A percentile compares a stretch with the other conserved stretches of the same genome.
These are phyloP conservation scores for Hygrophila difformis DNA, from an alignment of 257 asterid genomes.

Conservation along the genomic window DNA sequence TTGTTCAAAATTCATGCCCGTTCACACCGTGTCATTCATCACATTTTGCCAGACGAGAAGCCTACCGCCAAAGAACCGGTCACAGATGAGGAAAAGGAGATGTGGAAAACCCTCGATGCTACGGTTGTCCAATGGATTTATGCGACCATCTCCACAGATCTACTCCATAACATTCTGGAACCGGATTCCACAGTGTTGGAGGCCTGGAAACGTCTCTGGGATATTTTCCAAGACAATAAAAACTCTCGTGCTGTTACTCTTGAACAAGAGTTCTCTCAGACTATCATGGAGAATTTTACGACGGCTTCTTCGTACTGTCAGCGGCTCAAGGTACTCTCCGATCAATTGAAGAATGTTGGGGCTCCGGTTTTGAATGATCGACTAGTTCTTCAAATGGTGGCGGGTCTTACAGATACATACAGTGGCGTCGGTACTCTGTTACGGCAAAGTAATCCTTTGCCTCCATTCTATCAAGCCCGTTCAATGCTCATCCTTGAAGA, in stretches of 20 bases:
- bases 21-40: neutral
- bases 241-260: neutral
- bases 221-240: constrained; percentile 15
- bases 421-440: neutral
- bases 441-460: constrained; percentile 9
- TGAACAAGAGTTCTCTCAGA: constrained; percentile 7
- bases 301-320: constrained; percentile 8
- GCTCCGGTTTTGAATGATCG: constrained; percentile 8
- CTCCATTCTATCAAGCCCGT: constrained; percentile 11
- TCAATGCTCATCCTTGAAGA: constrained; percentile 1
- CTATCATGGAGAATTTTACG: neutral
- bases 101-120: constrained; percentile 11
- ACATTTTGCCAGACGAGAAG: constrained; percentile 3
- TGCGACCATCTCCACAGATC: constrained; percentile 14
- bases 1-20: constrained; percentile 8
- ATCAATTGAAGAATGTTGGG: constrained; percentile 8
- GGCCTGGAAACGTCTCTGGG: constrained; percentile 5
- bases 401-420: neutral
- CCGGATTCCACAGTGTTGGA: neutral
- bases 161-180: constrained; percentile 11
- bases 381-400: neutral
- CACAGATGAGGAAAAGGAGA: neutral
- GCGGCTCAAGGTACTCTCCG: constrained; percentile 2
- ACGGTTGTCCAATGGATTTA: constrained; percentile 14
- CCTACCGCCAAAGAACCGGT: neutral